These are phyloP conservation scores for Pichia ethanolica DNA, from an alignment of 805 yeast genomes.

Conservation along the genomic window DNA sequence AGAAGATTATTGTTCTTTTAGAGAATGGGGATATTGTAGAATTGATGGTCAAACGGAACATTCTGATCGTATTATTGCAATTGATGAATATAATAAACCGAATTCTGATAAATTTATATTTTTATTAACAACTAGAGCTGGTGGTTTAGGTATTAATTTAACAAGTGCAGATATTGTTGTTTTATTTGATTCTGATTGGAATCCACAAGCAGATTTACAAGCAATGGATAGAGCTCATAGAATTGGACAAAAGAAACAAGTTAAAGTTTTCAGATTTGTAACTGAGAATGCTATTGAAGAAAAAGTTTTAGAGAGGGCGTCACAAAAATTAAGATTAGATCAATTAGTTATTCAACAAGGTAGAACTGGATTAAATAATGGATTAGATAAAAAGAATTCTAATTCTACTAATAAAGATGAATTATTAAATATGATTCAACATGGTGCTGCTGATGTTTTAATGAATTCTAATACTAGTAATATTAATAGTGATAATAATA, in stretches of 20 bases:
- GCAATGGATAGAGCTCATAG: conserved; percentile 89
- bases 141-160: conserved; percentile 81
- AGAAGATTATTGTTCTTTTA: conserved; percentile 70
- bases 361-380: conserved; percentile 13
- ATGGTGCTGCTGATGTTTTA: conserved; percentile 68
- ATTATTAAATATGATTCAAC: conserved; percentile 73
- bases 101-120: conserved; percentile 67
- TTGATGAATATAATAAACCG: conserved; percentile 75
- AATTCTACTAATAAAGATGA: conserved; percentile 57
- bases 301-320: conserved; percentile 72
- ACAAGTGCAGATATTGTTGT: conserved; percentile 77
- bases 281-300: conserved; percentile 83
- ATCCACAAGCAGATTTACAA: conserved; percentile 83
- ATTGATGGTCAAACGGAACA: conserved; percentile 83
- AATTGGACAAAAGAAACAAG: conserved; percentile 82
- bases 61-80: conserved; percentile 63
- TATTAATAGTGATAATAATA: conserved; percentile 8
- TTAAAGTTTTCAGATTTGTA: conserved; percentile 66
- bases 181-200: conserved; percentile 78
- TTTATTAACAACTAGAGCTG: conserved; percentile 76
- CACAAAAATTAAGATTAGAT: conserved; percentile 70
- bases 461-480: conserved; percentile 16
- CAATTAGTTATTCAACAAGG: conserved; percentile 82
- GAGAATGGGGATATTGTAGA: conserved; percentile 66
- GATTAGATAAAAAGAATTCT: conserved; percentile 21